phyloP scores from a whole-genome alignment of 2,329 filamentous ascomycete genomes.

The Diaporthe humulicola region DNA sequence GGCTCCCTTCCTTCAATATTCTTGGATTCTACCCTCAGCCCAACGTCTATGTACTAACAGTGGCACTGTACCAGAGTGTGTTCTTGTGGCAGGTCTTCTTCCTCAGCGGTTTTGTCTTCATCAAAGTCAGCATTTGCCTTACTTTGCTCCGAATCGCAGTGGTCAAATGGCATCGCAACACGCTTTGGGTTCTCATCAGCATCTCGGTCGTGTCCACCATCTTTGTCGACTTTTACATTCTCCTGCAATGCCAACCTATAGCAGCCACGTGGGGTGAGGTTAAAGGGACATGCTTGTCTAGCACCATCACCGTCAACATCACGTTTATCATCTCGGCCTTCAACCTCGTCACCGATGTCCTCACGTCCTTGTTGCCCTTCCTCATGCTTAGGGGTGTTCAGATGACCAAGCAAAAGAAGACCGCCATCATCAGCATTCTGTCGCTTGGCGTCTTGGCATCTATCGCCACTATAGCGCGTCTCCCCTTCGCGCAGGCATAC shows the following conservation, averaged over 20 bases:
- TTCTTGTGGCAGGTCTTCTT: slow-evolving; percentile 42
- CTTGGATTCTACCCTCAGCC: not conserved
- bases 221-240: slow-evolving; percentile 36
- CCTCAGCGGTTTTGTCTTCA: slow-evolving; percentile 39
- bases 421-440: slow-evolving; percentile 31
- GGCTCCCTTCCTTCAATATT: not conserved
- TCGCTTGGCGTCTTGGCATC: slow-evolving; percentile 38
- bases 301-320: slow-evolving; percentile 33
- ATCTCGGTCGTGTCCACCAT: slow-evolving; percentile 32
- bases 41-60: not conserved
- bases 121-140: slow-evolving; percentile 41
- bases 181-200: slow-evolving; percentile 38
- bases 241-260: slow-evolving; percentile 40
- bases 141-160: slow-evolving; percentile 40
- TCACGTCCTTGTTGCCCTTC: slow-evolving; percentile 31
- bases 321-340: slow-evolving; percentile 41
- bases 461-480: slow-evolving; percentile 36
- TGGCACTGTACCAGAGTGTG: not conserved
- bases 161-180: slow-evolving; percentile 31
- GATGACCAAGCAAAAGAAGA: slow-evolving; percentile 35
- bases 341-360: slow-evolving; percentile 33
- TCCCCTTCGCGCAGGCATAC: slow-evolving; percentile 7
- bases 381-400: slow-evolving; percentile 35
- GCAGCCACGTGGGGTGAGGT: slow-evolving; percentile 38
- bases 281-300: slow-evolving; percentile 20